Conservation (phyloP, 345 rosid genomes). For the Pistacia vera region DNA sequence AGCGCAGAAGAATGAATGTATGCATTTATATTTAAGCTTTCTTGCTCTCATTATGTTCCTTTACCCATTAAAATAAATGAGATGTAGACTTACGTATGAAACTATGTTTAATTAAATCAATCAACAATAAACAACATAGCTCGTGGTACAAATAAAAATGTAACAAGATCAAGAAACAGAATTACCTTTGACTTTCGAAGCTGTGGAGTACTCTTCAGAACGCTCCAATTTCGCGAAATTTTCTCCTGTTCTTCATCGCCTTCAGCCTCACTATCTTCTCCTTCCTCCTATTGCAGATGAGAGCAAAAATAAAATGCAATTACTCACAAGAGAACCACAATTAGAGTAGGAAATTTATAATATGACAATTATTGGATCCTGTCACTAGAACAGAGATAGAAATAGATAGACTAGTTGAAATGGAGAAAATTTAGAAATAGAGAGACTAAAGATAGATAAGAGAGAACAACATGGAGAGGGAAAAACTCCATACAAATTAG, state of each 20-base stretch:
- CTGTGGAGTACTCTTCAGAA: slow-evolving; percentile 72
- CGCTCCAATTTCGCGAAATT: slow-evolving; percentile 85
- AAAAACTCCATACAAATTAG: too few relatives aligned
- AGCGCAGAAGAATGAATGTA: neutral
- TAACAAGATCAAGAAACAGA: slow-evolving; percentile 1
- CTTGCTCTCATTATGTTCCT: neutral
- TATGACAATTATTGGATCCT: neutral
- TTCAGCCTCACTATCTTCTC: slow-evolving; percentile 53
- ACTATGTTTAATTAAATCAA: neutral
- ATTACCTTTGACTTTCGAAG: slow-evolving; percentile 65
- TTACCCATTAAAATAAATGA: neutral
- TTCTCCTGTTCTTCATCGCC: slow-evolving; percentile 60
- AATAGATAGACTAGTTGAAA: too few relatives aligned
- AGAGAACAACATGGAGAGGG: too few relatives aligned
- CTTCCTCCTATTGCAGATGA: slow-evolving; percentile 55
- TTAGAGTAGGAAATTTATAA: neutral
- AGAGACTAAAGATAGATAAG: too few relatives aligned
- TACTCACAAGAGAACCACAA: slow-evolving; percentile 8
- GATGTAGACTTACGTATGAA: neutral
- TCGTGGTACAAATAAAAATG: neutral
- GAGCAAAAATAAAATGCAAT: slow-evolving; percentile 9
- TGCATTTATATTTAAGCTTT: neutral
- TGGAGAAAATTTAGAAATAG: too few relatives aligned
- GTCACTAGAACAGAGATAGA: too few relatives aligned
- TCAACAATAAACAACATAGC: neutral